Evolutionary conservation across 345 rosid species (phyloP), one percentile per base, ranked within the genome.

Genomic region (Melaleuca quinquenervia): DNA sequence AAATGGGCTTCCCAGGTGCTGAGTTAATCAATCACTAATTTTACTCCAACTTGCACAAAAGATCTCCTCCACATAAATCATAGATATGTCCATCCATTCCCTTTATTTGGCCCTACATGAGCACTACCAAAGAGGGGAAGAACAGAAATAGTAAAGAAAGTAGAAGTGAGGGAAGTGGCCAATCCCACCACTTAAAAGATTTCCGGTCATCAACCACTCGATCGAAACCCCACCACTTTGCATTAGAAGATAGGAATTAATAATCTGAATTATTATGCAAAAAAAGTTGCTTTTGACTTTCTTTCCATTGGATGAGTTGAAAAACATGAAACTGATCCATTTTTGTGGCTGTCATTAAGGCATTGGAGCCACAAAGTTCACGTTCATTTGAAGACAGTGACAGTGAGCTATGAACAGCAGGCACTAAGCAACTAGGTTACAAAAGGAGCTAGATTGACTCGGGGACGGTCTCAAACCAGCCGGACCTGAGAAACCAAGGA

Each of bases 131-230:
- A 41, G 85, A 62, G 41, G 44, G 18, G 52, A 10, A 50, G 10
- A 85, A 86, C 70, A 52, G 60, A 84, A 88, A 88, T 53, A 84
- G 80, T 85, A 54, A 50, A 85, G 82, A 41, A 36, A 70, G 78
- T 20, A 70, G 48, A 36, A 18, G 80, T 36, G 44, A 70, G 80
- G 80, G 80, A 70, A 70, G 80, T 70, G 32, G 80, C 80, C 48
- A 70, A 70, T 70, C 80, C 78, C 86, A 83, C 89, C 87, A 89
- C 88, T 82, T 5, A 20, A 70, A 70, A 87, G 26, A 41, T 78
- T 83, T 90, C 86, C 87, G 89, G 93, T 91, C 92, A 89, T 89
- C 89, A 84, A 86, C 90, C 94, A 92, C 93, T 91, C 87, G 83
- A 87, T 82, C 90, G 89, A 91, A 87, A 89, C 85, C 89, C 89